phyloP scores from a whole-genome alignment of 2,329 filamentous ascomycete species.

The Cyanodermella asteris region DNA sequence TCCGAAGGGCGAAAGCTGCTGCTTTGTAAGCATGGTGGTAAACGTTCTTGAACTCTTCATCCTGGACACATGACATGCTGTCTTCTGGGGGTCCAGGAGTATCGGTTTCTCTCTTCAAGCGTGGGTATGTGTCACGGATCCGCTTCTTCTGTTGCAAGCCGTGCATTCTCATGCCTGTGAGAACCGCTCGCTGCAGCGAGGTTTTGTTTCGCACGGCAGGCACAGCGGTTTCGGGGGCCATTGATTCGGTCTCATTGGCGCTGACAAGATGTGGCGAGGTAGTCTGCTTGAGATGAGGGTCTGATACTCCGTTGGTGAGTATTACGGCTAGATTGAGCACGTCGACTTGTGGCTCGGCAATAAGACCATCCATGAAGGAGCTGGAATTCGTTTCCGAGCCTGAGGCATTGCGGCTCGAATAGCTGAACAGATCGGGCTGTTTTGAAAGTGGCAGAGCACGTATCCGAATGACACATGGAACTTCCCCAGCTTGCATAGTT shows the following conservation, averaged over 20 bases:
- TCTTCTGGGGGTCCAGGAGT: slow-evolving; percentile 7
- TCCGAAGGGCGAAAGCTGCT: slow-evolving; percentile 25
- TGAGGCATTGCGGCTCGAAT: too few species aligned
- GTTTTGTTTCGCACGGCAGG: slow-evolving; percentile 24
- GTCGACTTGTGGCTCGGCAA: not conserved
- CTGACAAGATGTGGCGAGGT: slow-evolving; percentile 9
- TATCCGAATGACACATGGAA: too few species aligned
- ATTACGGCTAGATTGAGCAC: not conserved
- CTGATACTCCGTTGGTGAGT: not conserved
- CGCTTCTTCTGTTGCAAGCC: slow-evolving; percentile 23
- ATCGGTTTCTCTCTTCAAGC: slow-evolving; percentile 1
- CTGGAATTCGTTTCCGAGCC: too few species aligned
- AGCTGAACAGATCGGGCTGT: too few species aligned
- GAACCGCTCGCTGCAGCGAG: slow-evolving; percentile 25
- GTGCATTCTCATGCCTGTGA: slow-evolving; percentile 31
- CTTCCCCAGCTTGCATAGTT: too few species aligned
- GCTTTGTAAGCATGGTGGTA: slow-evolving; percentile 30
- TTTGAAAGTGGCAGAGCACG: too few species aligned
- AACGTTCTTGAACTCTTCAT: slow-evolving; percentile 29
- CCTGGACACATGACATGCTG: slow-evolving; percentile 9
- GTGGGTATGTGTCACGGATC: not conserved
- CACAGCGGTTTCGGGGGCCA: slow-evolving; percentile 13
- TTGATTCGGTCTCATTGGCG: slow-evolving; percentile 1
- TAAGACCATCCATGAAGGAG: too few species aligned
- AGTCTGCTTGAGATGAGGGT: slow-evolving; percentile 6